Conservation (phyloP, 2,329 filamentous ascomycete species). For the Pseudohalonectria lignicola region DNA sequence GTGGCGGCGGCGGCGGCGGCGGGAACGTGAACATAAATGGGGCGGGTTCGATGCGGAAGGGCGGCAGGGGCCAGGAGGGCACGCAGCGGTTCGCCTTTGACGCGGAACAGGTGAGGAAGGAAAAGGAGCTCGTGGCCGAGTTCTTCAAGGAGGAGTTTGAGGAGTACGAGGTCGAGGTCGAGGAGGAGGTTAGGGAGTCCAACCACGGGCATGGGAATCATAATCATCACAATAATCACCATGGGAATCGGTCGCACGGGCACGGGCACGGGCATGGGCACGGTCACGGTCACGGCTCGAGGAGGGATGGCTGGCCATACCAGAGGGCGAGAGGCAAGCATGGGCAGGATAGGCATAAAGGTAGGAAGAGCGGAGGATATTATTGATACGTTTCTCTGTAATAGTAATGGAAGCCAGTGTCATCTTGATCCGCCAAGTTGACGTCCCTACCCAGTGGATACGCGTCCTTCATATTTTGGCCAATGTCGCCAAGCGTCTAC, state of each 20-base stretch:
- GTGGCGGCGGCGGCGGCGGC: slow-evolving; percentile 17
- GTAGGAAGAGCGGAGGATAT: slow-evolving; percentile 1
- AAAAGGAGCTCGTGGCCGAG: slow-evolving; percentile 54
- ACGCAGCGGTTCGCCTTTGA: slow-evolving; percentile 89
- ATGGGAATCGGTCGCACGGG: not conserved
- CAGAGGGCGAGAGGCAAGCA: slow-evolving; percentile 1
- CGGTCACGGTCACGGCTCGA: slow-evolving; percentile 1
- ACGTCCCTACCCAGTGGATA: too few species aligned
- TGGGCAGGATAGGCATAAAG: slow-evolving; percentile 3
- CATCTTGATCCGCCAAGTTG: too few species aligned
- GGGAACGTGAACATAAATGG: slow-evolving; percentile 26
- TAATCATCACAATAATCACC: slow-evolving; percentile 3
- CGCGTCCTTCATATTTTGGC: too few species aligned
- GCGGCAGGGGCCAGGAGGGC: slow-evolving; percentile 42
- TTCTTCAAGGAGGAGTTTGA: slow-evolving; percentile 68
- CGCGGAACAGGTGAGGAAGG: slow-evolving; percentile 59
- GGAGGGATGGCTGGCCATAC: slow-evolving; percentile 3
- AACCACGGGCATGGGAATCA: slow-evolving; percentile 6
- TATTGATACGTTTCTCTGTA: too few species aligned
- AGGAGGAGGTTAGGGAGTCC: slow-evolving; percentile 41
- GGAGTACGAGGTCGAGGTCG: slow-evolving; percentile 67
- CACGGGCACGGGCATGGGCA: slow-evolving; percentile 1
- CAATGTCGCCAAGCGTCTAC: too few species aligned
- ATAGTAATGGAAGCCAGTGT: too few species aligned
- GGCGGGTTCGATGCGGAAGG: slow-evolving; percentile 7